Conservation (phyloP, 1,139 yeast species). For the Yamadazyma mexicana region DNA sequence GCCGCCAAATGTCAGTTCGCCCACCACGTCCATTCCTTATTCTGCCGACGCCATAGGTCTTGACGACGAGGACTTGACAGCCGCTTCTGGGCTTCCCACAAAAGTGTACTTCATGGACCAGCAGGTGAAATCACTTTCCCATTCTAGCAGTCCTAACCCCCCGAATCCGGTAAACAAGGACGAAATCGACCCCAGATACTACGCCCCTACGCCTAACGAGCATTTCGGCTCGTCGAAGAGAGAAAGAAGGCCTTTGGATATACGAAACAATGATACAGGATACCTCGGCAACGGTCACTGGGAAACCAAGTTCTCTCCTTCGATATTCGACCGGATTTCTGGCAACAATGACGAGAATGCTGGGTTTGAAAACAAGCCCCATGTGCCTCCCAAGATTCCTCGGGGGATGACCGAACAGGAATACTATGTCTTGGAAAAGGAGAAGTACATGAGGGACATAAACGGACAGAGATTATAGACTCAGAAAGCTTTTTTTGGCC, state of each 20-base stretch:
- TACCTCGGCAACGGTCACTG: slow-evolving; percentile 43
- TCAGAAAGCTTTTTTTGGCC: too few relatives aligned
- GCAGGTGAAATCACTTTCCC: slow-evolving; percentile 32
- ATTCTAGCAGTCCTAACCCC: slow-evolving; percentile 19
- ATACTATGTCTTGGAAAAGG: slow-evolving; percentile 45
- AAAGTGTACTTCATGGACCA: slow-evolving; percentile 37
- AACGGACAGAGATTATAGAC: slow-evolving; percentile 35
- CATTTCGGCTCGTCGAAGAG: slow-evolving; percentile 23
- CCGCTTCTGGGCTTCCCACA: slow-evolving; percentile 26
- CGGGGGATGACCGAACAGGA: slow-evolving; percentile 49
- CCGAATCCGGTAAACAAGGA: slow-evolving; percentile 25
- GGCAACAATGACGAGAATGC: slow-evolving; percentile 22
- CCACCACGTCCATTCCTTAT: slow-evolving; percentile 36
- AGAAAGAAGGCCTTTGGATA: slow-evolving; percentile 23
- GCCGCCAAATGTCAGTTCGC: slow-evolving; percentile 17
- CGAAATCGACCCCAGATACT: slow-evolving; percentile 45
- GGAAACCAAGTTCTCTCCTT: slow-evolving; percentile 38
- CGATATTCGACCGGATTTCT: slow-evolving; percentile 34
- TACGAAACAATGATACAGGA: slow-evolving; percentile 28
- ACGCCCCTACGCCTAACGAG: slow-evolving; percentile 50
- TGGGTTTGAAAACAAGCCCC: slow-evolving; percentile 36
- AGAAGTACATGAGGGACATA: slow-evolving; percentile 42
- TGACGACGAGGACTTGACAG: slow-evolving; percentile 22
- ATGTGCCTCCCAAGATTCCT: slow-evolving; percentile 57
- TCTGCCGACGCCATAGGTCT: slow-evolving; percentile 47